Evolutionary conservation across 2,329 filamentous ascomycete genomes (phyloP).

Genomic region (Fusarium keratoplasticum): DNA sequence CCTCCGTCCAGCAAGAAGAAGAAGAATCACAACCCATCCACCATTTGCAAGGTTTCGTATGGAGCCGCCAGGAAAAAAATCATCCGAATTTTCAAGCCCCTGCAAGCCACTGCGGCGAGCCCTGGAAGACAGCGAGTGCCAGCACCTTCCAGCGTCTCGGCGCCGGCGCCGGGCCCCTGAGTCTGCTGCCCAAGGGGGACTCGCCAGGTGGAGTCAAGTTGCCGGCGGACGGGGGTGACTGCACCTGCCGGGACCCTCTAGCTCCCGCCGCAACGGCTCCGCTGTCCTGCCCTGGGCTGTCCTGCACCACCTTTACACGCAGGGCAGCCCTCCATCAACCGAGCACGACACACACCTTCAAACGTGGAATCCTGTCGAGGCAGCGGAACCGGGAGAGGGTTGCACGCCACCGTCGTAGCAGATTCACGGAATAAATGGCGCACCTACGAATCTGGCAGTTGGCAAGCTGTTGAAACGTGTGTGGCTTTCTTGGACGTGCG

Average conservation of each 20-base stretch:
- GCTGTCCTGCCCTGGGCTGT: conserved; percentile 17
- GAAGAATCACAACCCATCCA: conserved; percentile 11
- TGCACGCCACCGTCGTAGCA: conserved; percentile 34
- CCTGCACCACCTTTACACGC: conserved; percentile 7
- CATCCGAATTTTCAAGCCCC: conserved; percentile 11
- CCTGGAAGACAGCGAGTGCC: conserved; percentile 1
- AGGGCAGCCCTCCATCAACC: neutral
- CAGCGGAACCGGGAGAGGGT: conserved; percentile 18
- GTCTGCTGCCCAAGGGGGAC: neutral
- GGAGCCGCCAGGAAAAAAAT: conserved; percentile 24
- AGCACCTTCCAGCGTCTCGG: conserved; percentile 30
- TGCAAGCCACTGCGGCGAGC: conserved; percentile 28
- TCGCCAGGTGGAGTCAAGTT: neutral
- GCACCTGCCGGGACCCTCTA: conserved; percentile 25
- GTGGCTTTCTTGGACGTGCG: neutral
- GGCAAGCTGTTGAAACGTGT: neutral
- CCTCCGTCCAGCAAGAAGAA: neutral
- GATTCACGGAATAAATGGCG: conserved; percentile 32
- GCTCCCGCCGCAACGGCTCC: conserved; percentile 14
- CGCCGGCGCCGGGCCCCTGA: conserved; percentile 2
- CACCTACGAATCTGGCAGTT: conserved; percentile 29
- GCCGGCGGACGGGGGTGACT: conserved; percentile 27
- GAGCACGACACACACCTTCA: conserved; percentile 29
- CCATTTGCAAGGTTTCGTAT: conserved; percentile 8
- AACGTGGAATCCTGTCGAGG: conserved; percentile 11